Percentiles rank a stretch among this genome's conserved stretches.
Evolutionary conservation across 2,329 filamentous ascomycete genomes (phyloP).

Genomic region (Ilyonectria robusta): DNA sequence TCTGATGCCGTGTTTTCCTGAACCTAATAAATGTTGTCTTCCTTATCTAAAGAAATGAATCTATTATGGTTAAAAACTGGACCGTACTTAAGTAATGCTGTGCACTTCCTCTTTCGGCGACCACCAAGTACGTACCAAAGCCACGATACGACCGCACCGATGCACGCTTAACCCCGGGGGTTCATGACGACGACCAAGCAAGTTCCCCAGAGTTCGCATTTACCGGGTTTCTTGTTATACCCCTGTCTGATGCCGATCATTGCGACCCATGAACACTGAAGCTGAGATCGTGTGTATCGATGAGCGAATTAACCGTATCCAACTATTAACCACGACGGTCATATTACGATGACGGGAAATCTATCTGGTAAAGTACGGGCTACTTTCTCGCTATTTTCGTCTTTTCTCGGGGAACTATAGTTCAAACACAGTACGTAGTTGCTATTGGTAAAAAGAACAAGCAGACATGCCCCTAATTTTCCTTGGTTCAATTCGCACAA

Average conservation of each 20-base stretch:
- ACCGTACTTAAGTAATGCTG: slow-evolving; percentile 3
- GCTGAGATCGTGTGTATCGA: background rate
- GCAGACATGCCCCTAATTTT: too few relatives aligned
- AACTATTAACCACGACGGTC: background rate
- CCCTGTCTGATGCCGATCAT: background rate
- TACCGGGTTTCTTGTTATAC: background rate
- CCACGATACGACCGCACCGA: slow-evolving; percentile 13
- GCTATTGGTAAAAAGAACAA: too few relatives aligned
- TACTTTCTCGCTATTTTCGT: too few relatives aligned
- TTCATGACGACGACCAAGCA: background rate
- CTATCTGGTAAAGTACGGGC: too few relatives aligned
- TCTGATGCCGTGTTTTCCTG: background rate
- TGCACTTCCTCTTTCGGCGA: slow-evolving; percentile 17
- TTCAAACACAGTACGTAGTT: too few relatives aligned
- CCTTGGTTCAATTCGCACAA: too few relatives aligned
- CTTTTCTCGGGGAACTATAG: too few relatives aligned
- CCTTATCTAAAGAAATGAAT: slow-evolving; percentile 14
- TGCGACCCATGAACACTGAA: background rate
- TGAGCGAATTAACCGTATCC: background rate
- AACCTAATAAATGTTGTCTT: slow-evolving; percentile 7
- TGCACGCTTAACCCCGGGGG: slow-evolving; percentile 15
- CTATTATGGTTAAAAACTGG: slow-evolving; percentile 8
- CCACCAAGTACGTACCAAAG: background rate
- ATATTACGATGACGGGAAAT: background rate
- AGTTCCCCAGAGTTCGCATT: background rate